Evolutionary conservation across 2,329 filamentous ascomycete genomes (phyloP), one percentile per base, ranked within the genome.

Genomic region (Pseudogymnoascus sp.): DNA sequence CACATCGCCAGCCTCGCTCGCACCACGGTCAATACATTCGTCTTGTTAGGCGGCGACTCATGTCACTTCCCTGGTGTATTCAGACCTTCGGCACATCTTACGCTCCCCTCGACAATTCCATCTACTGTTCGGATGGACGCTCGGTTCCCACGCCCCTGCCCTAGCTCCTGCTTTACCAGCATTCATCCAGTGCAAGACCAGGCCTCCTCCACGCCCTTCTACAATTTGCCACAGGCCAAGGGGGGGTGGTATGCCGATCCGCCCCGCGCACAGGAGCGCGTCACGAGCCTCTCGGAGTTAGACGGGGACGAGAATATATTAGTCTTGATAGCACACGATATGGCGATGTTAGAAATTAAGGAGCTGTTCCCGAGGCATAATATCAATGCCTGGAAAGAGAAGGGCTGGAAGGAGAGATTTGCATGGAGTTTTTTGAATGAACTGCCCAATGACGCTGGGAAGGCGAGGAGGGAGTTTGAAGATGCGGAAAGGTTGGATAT

Each of bases 1-100:
- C 78, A 80, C 62, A 69, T 80, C 0, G 77, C 72, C 49, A 78
- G 71, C 2, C 65, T 80, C 2, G 78, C 76, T 1, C 68, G 78
- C 5, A 75, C 75, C 0, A 76, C 72, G 0, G 59, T 61, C 0
- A 61, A 62, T 25, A 76, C 76, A 0, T 80, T 78, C 62, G 63
- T 79, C 4, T 70, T 80, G 8, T 69, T 79, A 63, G 77, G 77
- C 0, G 79, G 73, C 2, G 80, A 83, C 66, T 70, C 74, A 8
- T 77, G 74, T 38, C 79, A 81, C 65, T 62, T 45, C 52, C 59
- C 61, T 18, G 16, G 74, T 79, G 61, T 70, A 70, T 11, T 75
- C 73, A 31, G 74, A 77, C 60, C 73, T 79, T 21, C 68, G 78
- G 60, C 63, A 5, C 72, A 76, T 37, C 64, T 74, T 7, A 75